phyloP scores from a whole-genome alignment of 257 asterid genomes.

The Mentha longifolia region DNA sequence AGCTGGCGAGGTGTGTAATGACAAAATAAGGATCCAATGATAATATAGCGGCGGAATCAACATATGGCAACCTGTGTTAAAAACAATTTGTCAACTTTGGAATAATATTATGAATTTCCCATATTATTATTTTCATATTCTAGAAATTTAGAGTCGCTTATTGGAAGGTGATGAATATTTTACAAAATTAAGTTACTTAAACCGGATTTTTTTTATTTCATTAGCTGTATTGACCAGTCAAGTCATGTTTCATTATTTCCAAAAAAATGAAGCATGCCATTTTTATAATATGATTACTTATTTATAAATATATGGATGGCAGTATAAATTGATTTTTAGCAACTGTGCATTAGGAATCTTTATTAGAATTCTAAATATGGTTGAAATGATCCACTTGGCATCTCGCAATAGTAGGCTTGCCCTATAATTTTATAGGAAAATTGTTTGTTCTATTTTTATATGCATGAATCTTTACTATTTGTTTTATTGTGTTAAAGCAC shows the following conservation, averaged over 20 bases:
- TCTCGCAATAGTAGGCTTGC: not conserved
- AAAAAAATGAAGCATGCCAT: not conserved
- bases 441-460: not conserved
- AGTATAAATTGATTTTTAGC: not conserved
- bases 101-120: not conserved
- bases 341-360: not conserved
- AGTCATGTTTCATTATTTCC: not conserved
- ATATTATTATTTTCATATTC: not conserved
- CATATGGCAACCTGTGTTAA: constrained; percentile 24
- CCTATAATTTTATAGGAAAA: not conserved
- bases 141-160: not conserved
- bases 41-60: constrained; percentile 24
- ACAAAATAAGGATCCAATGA: constrained; percentile 34
- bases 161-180: not conserved
- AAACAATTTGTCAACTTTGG: constrained; percentile 28
- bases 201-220: not conserved
- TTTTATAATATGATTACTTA: not conserved
- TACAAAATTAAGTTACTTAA: not conserved
- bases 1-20: constrained; percentile 29
- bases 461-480: not conserved
- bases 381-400: constrained; percentile 12
- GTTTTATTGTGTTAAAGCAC: not conserved
- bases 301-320: not conserved
- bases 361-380: constrained; percentile 6
- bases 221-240: not conserved